These are phyloP conservation scores for Aureoboletus auriporus DNA, from an alignment of 768 basidiomycete species.

Conservation along the genomic window DNA sequence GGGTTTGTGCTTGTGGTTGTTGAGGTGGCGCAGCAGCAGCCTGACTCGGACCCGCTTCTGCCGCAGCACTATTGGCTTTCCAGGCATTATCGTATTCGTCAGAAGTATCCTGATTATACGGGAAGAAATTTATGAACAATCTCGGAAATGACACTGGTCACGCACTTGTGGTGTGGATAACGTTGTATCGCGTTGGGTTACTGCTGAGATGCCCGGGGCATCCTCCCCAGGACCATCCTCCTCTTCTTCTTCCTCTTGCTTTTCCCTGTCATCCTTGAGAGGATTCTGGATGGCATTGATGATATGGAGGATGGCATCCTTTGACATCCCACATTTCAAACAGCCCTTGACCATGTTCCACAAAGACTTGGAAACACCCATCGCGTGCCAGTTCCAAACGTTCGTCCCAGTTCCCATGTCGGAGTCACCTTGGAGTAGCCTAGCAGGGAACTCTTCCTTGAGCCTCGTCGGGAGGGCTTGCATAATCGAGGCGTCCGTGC, in stretches of 20 bases:
- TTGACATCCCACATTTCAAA: slow-evolving; percentile 54
- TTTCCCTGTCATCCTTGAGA: slow-evolving; percentile 32
- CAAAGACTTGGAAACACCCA: slow-evolving; percentile 65
- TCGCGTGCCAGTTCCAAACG: slow-evolving; percentile 75
- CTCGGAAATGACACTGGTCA: not conserved
- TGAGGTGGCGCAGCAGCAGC: slow-evolving; percentile 16
- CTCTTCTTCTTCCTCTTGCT: slow-evolving; percentile 31
- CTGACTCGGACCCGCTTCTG: slow-evolving; percentile 28
- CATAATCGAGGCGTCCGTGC: slow-evolving; percentile 69
- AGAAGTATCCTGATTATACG: slow-evolving; percentile 34
- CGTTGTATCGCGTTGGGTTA: slow-evolving; percentile 23
- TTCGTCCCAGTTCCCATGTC: slow-evolving; percentile 56
- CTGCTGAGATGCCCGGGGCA: slow-evolving; percentile 16
- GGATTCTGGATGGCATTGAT: slow-evolving; percentile 53
- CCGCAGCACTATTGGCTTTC: slow-evolving; percentile 51
- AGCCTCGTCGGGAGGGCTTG: slow-evolving; percentile 64
- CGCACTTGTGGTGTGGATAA: slow-evolving; percentile 26
- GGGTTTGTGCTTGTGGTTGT: slow-evolving; percentile 17
- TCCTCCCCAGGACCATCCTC: slow-evolving; percentile 33
- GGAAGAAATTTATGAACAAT: slow-evolving; percentile 6
- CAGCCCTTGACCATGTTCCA: slow-evolving; percentile 72
- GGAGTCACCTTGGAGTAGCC: slow-evolving; percentile 50
- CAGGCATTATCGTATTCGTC: slow-evolving; percentile 60
- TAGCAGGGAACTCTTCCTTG: slow-evolving; percentile 72
- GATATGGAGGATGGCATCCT: slow-evolving; percentile 57